A percentile compares a stretch with the other conserved stretches of the same genome.
phyloP scores from a whole-genome alignment of 495 filamentous ascomycete species.

The Hypoxylon fragiforme region DNA sequence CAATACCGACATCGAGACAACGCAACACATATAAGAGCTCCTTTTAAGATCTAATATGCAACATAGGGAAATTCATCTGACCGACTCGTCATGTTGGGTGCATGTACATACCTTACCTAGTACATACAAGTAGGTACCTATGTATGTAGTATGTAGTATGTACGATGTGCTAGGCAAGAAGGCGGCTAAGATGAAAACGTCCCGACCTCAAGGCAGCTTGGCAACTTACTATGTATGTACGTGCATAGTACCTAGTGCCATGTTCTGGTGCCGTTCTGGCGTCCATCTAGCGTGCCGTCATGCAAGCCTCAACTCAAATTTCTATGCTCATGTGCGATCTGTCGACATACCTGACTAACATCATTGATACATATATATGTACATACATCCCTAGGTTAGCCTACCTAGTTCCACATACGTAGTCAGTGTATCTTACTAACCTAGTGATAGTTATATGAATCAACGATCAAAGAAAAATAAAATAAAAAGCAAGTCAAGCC shows the following conservation, averaged over 20 bases:
- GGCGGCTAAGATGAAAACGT: too few species aligned
- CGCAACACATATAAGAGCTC: constrained; percentile 22
- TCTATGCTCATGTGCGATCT: constrained; percentile 18
- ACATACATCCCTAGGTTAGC: too few species aligned
- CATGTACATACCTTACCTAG: constrained; percentile 16
- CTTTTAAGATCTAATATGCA: constrained; percentile 30
- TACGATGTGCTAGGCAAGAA: too few species aligned
- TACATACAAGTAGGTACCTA: neutral
- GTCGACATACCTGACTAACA: neutral
- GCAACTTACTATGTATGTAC: too few species aligned
- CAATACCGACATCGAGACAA: too few species aligned
- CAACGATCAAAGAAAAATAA: too few species aligned
- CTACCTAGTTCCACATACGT: too few species aligned
- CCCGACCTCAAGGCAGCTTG: too few species aligned
- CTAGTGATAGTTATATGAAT: too few species aligned
- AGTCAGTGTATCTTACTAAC: too few species aligned
- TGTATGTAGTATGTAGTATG: neutral
- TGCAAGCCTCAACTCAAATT: constrained; percentile 30
- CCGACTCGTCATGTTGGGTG: constrained; percentile 28
- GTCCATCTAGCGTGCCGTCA: constrained; percentile 30
- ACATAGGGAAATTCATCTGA: constrained; percentile 34
- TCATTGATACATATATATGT: neutral
- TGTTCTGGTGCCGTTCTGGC: too few species aligned
- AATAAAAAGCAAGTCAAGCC: constrained; percentile 22
- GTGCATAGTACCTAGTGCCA: too few species aligned